A percentile compares a stretch with the other conserved stretches of the same genome.
phyloP scores from a whole-genome alignment of 2,329 filamentous ascomycete species.

The Aureobasidium pullulans region DNA sequence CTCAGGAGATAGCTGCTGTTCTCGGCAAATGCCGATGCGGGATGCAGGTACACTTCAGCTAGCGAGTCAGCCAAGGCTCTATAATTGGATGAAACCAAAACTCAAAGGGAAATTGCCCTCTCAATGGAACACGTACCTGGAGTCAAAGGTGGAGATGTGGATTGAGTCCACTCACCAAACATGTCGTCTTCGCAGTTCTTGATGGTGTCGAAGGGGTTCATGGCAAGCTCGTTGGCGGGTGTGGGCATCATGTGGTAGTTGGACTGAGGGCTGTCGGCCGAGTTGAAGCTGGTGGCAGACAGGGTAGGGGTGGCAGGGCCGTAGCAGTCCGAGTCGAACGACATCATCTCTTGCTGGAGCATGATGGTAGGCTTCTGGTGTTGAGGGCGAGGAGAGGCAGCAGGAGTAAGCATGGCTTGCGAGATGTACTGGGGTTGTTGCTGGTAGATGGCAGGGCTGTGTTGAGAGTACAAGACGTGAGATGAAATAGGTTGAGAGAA shows the following conservation, averaged over 20 bases:
- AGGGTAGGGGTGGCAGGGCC: slow-evolving; percentile 82
- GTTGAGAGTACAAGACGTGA: slow-evolving; percentile 14
- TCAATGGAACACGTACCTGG: slow-evolving; percentile 60
- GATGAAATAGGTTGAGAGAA: slow-evolving; percentile 23
- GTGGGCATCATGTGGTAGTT: slow-evolving; percentile 71
- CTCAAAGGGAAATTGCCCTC: slow-evolving; percentile 6
- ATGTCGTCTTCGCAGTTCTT: slow-evolving; percentile 66
- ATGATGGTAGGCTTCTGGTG: slow-evolving; percentile 69
- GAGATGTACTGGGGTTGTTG: slow-evolving; percentile 47
- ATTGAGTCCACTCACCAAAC: slow-evolving; percentile 68
- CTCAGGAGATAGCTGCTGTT: slow-evolving; percentile 61
- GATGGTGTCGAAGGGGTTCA: slow-evolving; percentile 61
- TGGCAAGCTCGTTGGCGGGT: slow-evolving; percentile 75
- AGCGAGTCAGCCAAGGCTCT: slow-evolving; percentile 15
- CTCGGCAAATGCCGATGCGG: slow-evolving; percentile 52
- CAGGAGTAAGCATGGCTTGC: slow-evolving; percentile 62
- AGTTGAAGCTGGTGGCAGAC: slow-evolving; percentile 78
- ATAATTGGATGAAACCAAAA: neutral
- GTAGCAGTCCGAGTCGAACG: slow-evolving; percentile 73
- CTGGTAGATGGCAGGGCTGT: slow-evolving; percentile 33
- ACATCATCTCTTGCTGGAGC: slow-evolving; percentile 49
- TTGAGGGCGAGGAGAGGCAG: slow-evolving; percentile 66
- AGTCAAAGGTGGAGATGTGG: slow-evolving; percentile 77
- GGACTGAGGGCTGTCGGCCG: slow-evolving; percentile 74
- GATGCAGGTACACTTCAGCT: slow-evolving; percentile 56